A percentile compares a stretch with the other conserved stretches of the same genome.
These are phyloP conservation scores for Acer saccharum DNA, from an alignment of 345 rosid species.

Conservation along the genomic window DNA sequence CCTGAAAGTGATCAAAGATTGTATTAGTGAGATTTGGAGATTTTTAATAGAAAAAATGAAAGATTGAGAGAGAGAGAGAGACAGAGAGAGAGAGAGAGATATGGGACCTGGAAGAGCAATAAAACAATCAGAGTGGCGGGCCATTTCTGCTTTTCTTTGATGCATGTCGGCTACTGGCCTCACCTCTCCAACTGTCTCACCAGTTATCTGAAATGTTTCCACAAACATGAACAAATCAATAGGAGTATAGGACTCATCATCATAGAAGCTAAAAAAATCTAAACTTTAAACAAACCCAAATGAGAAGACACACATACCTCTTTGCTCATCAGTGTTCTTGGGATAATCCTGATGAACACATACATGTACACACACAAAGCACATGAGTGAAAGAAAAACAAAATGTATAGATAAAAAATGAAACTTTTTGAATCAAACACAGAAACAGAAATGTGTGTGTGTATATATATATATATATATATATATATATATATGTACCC, in stretches of 20 bases:
- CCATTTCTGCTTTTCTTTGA: constrained; percentile 98
- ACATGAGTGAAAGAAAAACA: background rate
- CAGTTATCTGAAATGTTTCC: constrained; percentile 53
- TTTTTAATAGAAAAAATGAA: too few relatives aligned
- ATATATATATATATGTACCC: constrained; percentile 51
- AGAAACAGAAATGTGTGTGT: background rate
- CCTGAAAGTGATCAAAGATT: constrained; percentile 40
- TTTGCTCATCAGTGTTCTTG: constrained; percentile 51
- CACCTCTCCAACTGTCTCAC: constrained; percentile 87
- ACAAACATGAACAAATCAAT: background rate
- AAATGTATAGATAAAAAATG: background rate
- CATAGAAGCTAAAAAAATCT: background rate
- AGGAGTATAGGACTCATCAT: too few relatives aligned
- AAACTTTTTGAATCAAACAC: background rate
- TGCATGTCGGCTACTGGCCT: constrained; percentile 93
- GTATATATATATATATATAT: background rate
- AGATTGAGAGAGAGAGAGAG: background rate
- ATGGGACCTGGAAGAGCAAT: constrained; percentile 89
- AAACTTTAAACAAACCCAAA: background rate
- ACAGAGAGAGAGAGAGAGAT: background rate
- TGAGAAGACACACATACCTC: constrained; percentile 30
- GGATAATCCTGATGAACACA: constrained; percentile 44
- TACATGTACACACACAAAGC: background rate
- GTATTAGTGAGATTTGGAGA: background rate
- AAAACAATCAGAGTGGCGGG: constrained; percentile 90